phyloP scores from a whole-genome alignment of 495 filamentous ascomycete genomes.

The Lasiosphaeria miniovina region DNA sequence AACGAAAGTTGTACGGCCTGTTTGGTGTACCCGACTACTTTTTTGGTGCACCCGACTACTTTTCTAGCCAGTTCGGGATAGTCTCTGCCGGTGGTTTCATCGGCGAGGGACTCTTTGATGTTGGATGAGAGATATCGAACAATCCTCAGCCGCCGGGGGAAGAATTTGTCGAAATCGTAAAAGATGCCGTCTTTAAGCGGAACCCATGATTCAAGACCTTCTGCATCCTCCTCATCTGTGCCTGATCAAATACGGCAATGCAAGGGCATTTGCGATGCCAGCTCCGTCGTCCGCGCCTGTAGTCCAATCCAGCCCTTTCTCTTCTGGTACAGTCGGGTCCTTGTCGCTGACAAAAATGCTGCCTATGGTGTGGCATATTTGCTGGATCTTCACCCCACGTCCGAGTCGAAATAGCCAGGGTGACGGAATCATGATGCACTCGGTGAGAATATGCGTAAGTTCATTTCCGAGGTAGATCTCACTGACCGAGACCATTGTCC shows the following conservation, averaged over 20 bases:
- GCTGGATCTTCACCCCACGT: neutral
- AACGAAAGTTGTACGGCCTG: neutral
- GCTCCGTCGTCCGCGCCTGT: neutral
- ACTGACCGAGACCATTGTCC: neutral
- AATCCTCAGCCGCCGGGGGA: neutral
- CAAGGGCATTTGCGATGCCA: neutral
- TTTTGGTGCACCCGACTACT: neutral
- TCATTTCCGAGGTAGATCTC: neutral
- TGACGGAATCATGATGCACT: neutral
- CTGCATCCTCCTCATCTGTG: neutral
- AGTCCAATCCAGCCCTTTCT: neutral
- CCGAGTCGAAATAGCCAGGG: neutral
- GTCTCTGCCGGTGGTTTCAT: neutral
- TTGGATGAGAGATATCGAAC: neutral
- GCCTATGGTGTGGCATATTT: too few relatives aligned
- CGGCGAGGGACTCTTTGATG: neutral
- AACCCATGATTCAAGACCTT: neutral
- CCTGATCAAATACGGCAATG: neutral
- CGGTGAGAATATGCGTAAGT: neutral
- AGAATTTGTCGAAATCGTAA: neutral
- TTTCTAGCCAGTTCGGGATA: neutral
- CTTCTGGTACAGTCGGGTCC: neutral
- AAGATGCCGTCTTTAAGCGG: neutral
- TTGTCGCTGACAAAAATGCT: too few relatives aligned
- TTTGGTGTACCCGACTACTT: neutral